phyloP scores from a whole-genome alignment of 495 filamentous ascomycete species.

The Hypoxylon intermedium region DNA sequence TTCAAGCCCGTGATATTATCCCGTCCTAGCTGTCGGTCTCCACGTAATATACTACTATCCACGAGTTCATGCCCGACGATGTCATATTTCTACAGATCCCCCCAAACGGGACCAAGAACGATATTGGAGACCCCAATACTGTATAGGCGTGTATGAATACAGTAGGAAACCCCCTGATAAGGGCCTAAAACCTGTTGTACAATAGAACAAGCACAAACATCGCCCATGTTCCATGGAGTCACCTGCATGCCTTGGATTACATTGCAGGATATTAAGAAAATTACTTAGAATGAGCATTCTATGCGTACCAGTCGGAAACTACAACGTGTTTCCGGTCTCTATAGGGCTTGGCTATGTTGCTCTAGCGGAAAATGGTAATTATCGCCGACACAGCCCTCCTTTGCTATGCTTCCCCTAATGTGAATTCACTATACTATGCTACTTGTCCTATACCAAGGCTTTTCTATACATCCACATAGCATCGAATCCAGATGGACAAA shows the following conservation, averaged over 20 bases:
- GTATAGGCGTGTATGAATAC: too few relatives aligned
- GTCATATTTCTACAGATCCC: background rate
- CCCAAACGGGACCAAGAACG: background rate
- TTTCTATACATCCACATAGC: too few relatives aligned
- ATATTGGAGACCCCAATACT: background rate
- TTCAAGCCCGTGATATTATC: background rate
- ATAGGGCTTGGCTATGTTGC: background rate
- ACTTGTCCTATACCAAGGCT: too few relatives aligned
- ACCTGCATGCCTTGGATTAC: background rate
- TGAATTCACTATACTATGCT: background rate
- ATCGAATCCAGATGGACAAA: too few relatives aligned
- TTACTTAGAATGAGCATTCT: background rate
- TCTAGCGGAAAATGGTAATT: background rate
- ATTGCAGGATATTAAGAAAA: background rate
- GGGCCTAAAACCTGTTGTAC: background rate
- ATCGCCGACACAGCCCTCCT: background rate
- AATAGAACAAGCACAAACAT: background rate
- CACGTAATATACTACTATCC: background rate
- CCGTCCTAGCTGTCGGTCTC: background rate
- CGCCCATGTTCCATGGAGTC: background rate
- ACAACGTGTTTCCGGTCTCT: background rate
- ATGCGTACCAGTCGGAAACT: background rate
- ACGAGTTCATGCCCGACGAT: background rate
- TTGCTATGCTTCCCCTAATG: background rate
- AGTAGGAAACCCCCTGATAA: background rate